phyloP scores from a whole-genome alignment of 208 protist genomes.

The Acanthamoeba divionensis region DNA sequence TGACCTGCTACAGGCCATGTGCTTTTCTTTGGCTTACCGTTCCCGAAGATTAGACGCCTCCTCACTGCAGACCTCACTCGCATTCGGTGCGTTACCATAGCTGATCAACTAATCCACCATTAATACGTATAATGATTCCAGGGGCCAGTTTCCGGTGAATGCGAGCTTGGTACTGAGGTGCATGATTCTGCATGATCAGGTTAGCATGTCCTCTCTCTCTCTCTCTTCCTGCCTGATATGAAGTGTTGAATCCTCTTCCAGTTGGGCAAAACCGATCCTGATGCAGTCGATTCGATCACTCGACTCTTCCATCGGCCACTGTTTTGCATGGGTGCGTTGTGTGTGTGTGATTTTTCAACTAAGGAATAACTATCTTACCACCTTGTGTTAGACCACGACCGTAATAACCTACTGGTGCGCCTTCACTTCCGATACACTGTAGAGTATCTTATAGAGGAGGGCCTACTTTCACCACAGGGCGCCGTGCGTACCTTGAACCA shows the following conservation, averaged over 20 bases:
- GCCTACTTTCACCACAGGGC: not conserved
- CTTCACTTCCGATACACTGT: constrained; percentile 56
- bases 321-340: not conserved
- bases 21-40: constrained; percentile 89
- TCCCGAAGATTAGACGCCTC: constrained; percentile 86
- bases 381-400: not conserved
- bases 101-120: constrained; percentile 56
- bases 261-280: not conserved
- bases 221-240: not conserved
- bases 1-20: constrained; percentile 85
- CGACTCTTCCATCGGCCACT: not conserved
- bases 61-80: constrained; percentile 89
- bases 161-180: constrained; percentile 85
- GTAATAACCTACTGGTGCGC: constrained; percentile 31
- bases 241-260: not conserved
- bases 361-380: not conserved
- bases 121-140: no score
- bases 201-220: not conserved
- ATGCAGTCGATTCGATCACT: not conserved
- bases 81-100: not conserved
- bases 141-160: constrained; percentile 88
- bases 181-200: constrained; percentile 34
- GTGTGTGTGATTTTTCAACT: not conserved
- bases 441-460: constrained; percentile 56
- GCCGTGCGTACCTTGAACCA: not conserved